phyloP scores from a whole-genome alignment of 352 stramenopile species.

The Phytopythium aichiense region DNA sequence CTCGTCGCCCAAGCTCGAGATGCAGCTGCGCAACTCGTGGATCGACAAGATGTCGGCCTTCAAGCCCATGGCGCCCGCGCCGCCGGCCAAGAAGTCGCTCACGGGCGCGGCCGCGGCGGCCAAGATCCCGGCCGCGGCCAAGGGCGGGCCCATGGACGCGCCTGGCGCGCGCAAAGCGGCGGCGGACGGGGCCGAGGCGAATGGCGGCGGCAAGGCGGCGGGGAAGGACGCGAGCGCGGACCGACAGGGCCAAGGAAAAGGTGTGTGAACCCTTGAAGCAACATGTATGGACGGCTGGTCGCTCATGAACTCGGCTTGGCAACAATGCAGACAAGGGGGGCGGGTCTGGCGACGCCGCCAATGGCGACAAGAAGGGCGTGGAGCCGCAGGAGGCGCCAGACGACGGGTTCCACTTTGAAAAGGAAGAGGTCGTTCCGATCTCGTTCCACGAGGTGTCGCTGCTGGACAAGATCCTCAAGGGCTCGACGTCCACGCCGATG shows the following conservation, averaged over 20 bases:
- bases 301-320: neutral
- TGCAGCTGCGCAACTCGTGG: slow-evolving; percentile 84
- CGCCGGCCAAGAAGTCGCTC: slow-evolving; percentile 47
- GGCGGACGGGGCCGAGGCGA: slow-evolving; percentile 13
- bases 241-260: neutral
- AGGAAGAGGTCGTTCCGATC: slow-evolving; percentile 57
- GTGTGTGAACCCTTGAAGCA: neutral
- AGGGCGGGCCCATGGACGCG: slow-evolving; percentile 4
- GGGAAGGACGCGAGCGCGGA: neutral
- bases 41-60: slow-evolving; percentile 85
- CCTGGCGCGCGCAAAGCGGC: slow-evolving; percentile 12
- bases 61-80: slow-evolving; percentile 35
- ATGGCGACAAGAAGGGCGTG: slow-evolving; percentile 1
- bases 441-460: slow-evolving; percentile 67
- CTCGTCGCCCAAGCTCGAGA: slow-evolving; percentile 86
- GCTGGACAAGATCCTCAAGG: slow-evolving; percentile 77
- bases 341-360: slow-evolving; percentile 10
- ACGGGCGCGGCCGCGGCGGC: slow-evolving; percentile 9
- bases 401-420: slow-evolving; percentile 66
- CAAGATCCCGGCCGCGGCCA: slow-evolving; percentile 7
- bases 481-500: slow-evolving; percentile 31
- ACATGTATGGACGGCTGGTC: neutral
- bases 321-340: slow-evolving; percentile 20
- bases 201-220: neutral
- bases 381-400: slow-evolving; percentile 21